Evolutionary conservation across 2,329 filamentous ascomycete genomes (phyloP), one percentile per base, ranked within the genome.

Genomic region (Fusarium circinatum): DNA sequence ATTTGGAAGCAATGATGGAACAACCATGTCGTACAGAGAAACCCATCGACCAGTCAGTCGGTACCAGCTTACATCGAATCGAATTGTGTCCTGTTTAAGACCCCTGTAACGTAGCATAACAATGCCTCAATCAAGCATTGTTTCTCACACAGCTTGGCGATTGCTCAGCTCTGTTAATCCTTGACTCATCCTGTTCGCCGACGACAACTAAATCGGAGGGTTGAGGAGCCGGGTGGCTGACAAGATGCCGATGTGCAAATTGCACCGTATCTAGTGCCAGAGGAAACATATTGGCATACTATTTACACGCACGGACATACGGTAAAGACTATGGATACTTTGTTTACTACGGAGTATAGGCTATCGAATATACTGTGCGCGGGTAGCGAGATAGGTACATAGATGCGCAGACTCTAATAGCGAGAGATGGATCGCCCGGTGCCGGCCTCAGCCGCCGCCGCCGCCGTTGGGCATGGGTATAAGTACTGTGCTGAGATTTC

Each of bases 391-490:
- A 65, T 68, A 65, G 49, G 65, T 63, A 36, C 14, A 34, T 34
- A 36, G 32, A 34, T 34, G 32, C 45, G 61, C 30, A 47, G 55
- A 41, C 57, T 44, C 51, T 22, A 71, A 57, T 47, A 38, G 47
- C 38, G 42, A 66, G 56, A 47, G 42, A 66, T 62, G 71, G 56
- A 69, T 70, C 68, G 52, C 48, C 60, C 72, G 24, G 56, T 51
- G 56, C 56, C 56, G 72, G 68, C 64, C 64, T 64, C 60, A 75
- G 65, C 72, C 68, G 72, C 41, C 39, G 57, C 64, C 64, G 72
- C 41, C 47, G 57, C 64, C 64, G 68, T 51, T 73, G 72, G 72
- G 58, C 56, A 69, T 38, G 30, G 30, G 30, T 30, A 30, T 30
- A 30, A 28, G 48, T 34, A 51, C 30, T 52, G 49, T 52, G 32